A percentile compares a stretch with the other conserved stretches of the same genome.
Conservation (phyloP, 2,329 filamentous ascomycete species). For the Chaetomium sp. region DNA sequence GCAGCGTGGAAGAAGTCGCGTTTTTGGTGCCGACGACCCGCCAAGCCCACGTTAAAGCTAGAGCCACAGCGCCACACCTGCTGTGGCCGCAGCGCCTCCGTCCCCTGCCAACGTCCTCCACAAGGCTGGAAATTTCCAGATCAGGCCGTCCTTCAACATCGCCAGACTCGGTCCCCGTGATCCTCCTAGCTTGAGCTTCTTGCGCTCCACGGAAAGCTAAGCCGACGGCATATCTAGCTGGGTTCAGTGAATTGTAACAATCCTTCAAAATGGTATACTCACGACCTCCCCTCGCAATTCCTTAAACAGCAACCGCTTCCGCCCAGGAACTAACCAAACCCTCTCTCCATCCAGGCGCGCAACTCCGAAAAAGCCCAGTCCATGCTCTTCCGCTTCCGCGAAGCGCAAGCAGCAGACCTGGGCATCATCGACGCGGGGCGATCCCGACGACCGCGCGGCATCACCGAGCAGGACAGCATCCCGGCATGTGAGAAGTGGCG, state of each 20-base stretch:
- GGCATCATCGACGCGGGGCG: slow-evolving; percentile 93
- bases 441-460: slow-evolving; percentile 81
- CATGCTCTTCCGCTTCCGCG: slow-evolving; percentile 99
- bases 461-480: slow-evolving; percentile 79
- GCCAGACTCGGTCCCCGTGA: background rate
- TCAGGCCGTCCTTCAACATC: slow-evolving; percentile 10
- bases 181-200: background rate
- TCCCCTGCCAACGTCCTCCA: background rate
- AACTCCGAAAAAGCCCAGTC: slow-evolving; percentile 99
- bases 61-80: slow-evolving; percentile 14
- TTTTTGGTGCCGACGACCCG: too few species aligned
- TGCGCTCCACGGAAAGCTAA: background rate
- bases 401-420: slow-evolving; percentile 90
- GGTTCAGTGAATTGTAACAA: background rate
- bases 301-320: background rate
- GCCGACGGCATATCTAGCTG: background rate
- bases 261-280: slow-evolving; percentile 16
- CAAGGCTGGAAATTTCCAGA: slow-evolving; percentile 16
- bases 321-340: background rate
- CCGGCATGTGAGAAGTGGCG: slow-evolving; percentile 95
- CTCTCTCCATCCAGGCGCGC: slow-evolving; percentile 57
- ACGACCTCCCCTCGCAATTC: background rate
- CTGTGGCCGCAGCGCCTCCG: too few species aligned
- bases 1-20: background rate
- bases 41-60: background rate